Evolutionary conservation across 495 filamentous ascomycete species (phyloP).

Genomic region (Pseudomonodictys pantanalensis): DNA sequence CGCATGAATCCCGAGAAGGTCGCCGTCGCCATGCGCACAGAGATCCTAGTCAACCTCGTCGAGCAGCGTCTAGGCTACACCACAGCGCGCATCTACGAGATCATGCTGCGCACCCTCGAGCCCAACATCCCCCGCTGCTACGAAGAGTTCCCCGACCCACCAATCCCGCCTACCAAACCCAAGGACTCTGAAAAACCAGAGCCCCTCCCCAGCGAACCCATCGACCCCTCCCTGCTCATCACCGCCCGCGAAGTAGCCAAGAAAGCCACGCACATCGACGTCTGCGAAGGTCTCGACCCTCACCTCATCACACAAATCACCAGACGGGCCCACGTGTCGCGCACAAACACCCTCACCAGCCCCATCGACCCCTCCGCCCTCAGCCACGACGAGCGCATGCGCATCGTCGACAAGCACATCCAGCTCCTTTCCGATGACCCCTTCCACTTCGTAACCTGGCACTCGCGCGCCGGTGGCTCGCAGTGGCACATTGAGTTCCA

Average conservation of each 20-base stretch:
- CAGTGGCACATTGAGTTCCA: slow-evolving; percentile 80
- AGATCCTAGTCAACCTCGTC: slow-evolving; percentile 63
- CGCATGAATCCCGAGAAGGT: slow-evolving; percentile 85
- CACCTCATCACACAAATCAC: not conserved
- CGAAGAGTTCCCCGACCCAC: slow-evolving; percentile 28
- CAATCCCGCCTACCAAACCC: not conserved
- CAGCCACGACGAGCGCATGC: slow-evolving; percentile 22
- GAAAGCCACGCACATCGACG: slow-evolving; percentile 14
- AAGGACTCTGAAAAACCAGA: too few species aligned
- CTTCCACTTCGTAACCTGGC: slow-evolving; percentile 63
- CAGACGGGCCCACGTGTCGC: not conserved
- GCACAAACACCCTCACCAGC: not conserved
- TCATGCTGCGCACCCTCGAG: slow-evolving; percentile 67
- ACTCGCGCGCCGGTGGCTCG: slow-evolving; percentile 53
- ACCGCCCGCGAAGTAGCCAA: slow-evolving; percentile 16
- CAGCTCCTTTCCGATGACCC: slow-evolving; percentile 69
- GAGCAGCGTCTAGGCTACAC: slow-evolving; percentile 58
- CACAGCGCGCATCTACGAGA: slow-evolving; percentile 72
- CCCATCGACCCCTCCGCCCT: slow-evolving; percentile 8
- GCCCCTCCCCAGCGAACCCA: too few species aligned
- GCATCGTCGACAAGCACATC: slow-evolving; percentile 73
- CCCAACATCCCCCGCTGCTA: slow-evolving; percentile 65
- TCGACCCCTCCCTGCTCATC: not conserved
- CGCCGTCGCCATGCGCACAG: slow-evolving; percentile 74
- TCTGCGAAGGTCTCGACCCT: slow-evolving; percentile 27